Base-by-base conservation (phyloP, 345 rosid species). In the Corchorus olitorius region DNA sequence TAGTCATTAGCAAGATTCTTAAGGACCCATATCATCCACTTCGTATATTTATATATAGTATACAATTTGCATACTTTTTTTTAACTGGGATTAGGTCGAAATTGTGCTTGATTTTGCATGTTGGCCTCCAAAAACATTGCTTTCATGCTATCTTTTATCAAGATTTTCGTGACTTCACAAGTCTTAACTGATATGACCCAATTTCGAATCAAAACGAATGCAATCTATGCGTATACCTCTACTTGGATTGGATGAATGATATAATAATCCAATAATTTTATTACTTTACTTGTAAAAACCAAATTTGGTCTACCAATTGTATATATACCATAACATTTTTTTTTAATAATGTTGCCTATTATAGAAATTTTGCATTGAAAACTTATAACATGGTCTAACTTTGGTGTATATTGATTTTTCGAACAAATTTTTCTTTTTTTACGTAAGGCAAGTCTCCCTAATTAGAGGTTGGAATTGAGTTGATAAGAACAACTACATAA, bases 101-200 rank as follows among this genome's bases (percentile, higher is more conserved):
- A 4, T 27, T 27, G 16, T 27, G 64, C 15, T 33, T 27, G 2
- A 9, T 22, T 12, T 59, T 55, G 33, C 33, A 19, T 12, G 33
- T 60, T 60, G 39, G 64, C 37, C 65, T 27, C 41, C 39, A 12
- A 33, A 60, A 60, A 60, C 65, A 60, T 60, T 27, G 65, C 62
- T 60, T 60, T 60, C 65, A 60, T 58, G 62, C 62, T 20, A 58
- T 58, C 62, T 27, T 59, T 59, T 27, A 4, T 59, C 64, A 27
- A 59, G 37, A 59, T 59, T 59, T 58, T 60, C 65, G 5, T 60
- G 63, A 59, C 63, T 60, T 60, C 39, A 59, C 37, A 59, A 59
- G 64, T 27, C 37, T 59, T 11, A 27, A 59, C 37, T 27, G 65
- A 27, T 60, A 60, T 5, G 39, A 60, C 39, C 0, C 16, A 39